Percentiles rank a stretch among this genome's conserved stretches.
Conservation (phyloP, 1,284 basidiomycete genomes). For the Irpex sp. region DNA sequence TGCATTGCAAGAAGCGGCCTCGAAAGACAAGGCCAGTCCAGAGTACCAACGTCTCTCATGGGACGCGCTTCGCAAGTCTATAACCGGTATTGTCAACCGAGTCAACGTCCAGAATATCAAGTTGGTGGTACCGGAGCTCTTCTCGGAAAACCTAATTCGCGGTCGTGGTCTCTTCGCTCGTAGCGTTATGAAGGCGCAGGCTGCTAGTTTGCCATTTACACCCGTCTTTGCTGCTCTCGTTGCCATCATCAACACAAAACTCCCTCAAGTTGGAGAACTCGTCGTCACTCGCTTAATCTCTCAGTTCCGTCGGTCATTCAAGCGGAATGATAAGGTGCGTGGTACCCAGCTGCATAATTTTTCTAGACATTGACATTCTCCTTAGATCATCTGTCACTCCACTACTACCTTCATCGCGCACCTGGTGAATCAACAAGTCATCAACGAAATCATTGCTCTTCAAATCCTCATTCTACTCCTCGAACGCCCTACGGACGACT, state of each 20-base stretch:
- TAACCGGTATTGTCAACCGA: conserved; percentile 99
- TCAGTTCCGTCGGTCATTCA: conserved; percentile 93
- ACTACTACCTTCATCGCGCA: conserved; percentile 96
- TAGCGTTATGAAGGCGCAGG: conserved; percentile 97
- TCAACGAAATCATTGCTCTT: conserved; percentile 91
- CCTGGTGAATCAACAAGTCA: conserved; percentile 93
- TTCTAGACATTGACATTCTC: background rate
- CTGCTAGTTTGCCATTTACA: conserved; percentile 94
- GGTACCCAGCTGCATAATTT: background rate
- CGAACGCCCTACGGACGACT: conserved; percentile 94
- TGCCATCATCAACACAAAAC: conserved; percentile 94
- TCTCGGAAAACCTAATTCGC: conserved; percentile 87
- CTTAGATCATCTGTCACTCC: conserved; percentile 85
- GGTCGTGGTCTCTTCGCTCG: conserved; percentile 87
- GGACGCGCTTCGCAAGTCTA: conserved; percentile 96
- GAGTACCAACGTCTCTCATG: conserved; percentile 96
- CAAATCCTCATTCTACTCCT: conserved; percentile 93
- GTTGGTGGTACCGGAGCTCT: conserved; percentile 90
- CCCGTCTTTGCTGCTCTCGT: conserved; percentile 95
- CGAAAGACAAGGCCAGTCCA: conserved; percentile 79
- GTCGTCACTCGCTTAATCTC: conserved; percentile 85
- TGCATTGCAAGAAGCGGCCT: conserved; percentile 85
- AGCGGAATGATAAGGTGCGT: conserved; percentile 94
- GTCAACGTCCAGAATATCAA: conserved; percentile 97
- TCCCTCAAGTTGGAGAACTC: conserved; percentile 94